Evolutionary conservation across 2,329 filamentous ascomycete genomes (phyloP), one percentile per base, ranked within the genome.

Genomic region (Fusarium oxysporum): DNA sequence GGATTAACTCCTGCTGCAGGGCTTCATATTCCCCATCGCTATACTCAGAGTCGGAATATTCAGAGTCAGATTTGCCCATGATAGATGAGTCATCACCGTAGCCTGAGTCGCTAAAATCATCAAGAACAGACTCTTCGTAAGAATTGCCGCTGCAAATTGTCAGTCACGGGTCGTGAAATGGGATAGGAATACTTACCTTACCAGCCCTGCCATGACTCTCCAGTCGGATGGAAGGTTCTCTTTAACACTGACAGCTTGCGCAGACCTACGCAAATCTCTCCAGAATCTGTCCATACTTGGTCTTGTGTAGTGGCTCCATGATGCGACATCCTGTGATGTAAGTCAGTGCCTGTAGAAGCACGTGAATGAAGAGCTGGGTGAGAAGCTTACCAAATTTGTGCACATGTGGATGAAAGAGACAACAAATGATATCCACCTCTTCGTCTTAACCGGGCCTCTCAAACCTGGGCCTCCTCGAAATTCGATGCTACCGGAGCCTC

Each of bases 11-110:
- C 13, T n/a, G 33, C 23, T 53, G 50, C 19, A 53, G 23, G 9
- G 50, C 50, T 53, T 53, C 33, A 38, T 53, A 53, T 38, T 53
- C 50, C 9, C 50, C 50, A 6, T 53, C 50, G n/a, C 50, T 53
- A 8, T 38, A 53, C 19, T 38, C 50, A 28, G 50, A 53, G 10
- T 53, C 50, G 23, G 33, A 38, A 37, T 53, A 53, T 38, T 53
- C 50, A 9, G 50, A 53, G 13, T 53, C 50, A 8, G 28, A 28
- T 28, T 53, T 53, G 12, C 50, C 50, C 50, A 53, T n/a, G 23
- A 53, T 28, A 17, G 50, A 53, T 38, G 50, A 53, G 23, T 53
- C 50, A 53, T 37, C 50, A n/a, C 7, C 11, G 17, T 53, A 53
- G 23, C 50, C 33, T 13, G 50, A 53, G 28, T 53, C 50, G 1